Evolutionary conservation across 768 basidiomycete species (phyloP), one percentile per base, ranked within the genome.

Genomic region (Trametes gibbosa): DNA sequence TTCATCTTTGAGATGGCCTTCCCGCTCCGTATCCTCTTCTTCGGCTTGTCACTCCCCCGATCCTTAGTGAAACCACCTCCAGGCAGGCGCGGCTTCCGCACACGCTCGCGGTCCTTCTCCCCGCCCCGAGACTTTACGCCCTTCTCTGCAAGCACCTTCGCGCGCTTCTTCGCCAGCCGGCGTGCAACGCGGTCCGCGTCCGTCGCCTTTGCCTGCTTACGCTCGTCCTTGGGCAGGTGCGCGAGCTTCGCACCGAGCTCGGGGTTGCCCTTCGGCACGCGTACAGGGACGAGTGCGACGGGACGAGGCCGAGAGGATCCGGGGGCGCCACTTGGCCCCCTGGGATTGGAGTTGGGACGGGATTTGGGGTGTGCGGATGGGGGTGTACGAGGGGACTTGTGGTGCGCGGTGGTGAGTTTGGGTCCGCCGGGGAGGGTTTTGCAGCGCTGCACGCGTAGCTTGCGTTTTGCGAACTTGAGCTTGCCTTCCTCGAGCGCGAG

Each of bases 391-490:
- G 59, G 57, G 13, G 68, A 53, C 29, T 56, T 56, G 21, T 59
- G 54, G 48, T 69, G 72, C 42, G 69, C 51, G 63, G 71, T 52
- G 21, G 62, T 64, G 65, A 73, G 63, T 43, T 66, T 68, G 32
- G 59, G 56, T 1, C 53, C 68, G n/a, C 82, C 77, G 19, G 82
- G 76, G 23, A 84, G 50, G n/a, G 84, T 85, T 71, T 93, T 96
- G 77, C 94, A 98, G 37, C 90, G 84, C 69, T 98, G 90, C 3
- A 98, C 85, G 21, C 96, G 88, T 3, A 98, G 79, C 66, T 88
- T 93, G 63, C 94, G 91, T 72, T 96, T 97, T 17, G 92, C 92
- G 68, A 98, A 93, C 70, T 90, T 93, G 70, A 98, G 84, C 64
- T 87, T 89, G 45, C 71, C 75, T 17, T 82, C 77, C 46, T 92